Evolutionary conservation across 192 early-diverging fungal genomes (phyloP).

Genomic region (Funneliformis geosporum): DNA sequence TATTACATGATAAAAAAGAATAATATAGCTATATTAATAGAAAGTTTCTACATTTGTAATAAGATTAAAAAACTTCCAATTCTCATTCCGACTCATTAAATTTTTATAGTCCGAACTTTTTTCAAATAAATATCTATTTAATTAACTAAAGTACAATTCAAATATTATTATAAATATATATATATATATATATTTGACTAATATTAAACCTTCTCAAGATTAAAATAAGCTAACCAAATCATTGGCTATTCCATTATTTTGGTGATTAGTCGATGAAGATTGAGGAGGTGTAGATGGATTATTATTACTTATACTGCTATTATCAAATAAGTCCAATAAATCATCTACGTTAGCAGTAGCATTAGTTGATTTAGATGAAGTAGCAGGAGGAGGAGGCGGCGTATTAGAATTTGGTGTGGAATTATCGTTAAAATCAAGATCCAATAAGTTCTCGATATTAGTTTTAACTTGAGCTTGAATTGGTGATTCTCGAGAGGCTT

Average conservation of each 20-base stretch:
- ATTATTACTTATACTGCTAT: not conserved
- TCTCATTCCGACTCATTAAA: too few species aligned
- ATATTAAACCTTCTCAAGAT: not conserved
- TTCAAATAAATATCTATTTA: too few species aligned
- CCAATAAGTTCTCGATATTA: constrained; percentile 31
- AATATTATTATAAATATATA: too few species aligned
- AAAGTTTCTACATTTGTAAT: too few species aligned
- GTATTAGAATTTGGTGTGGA: not conserved
- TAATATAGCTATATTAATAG: too few species aligned
- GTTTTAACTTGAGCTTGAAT: constrained; percentile 19
- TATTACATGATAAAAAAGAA: too few species aligned
- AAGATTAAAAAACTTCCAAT: too few species aligned
- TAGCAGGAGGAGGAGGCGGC: not conserved
- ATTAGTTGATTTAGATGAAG: not conserved
- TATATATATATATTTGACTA: too few species aligned
- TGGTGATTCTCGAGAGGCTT: constrained; percentile 25
- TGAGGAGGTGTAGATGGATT: not conserved
- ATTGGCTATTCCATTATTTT: constrained; percentile 12
- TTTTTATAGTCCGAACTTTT: too few species aligned
- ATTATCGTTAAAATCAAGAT: constrained; percentile 28
- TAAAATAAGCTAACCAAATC: constrained; percentile 17
- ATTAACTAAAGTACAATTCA: too few species aligned
- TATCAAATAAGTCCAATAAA: constrained; percentile 29
- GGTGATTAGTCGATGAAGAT: not conserved
- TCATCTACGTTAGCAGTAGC: constrained; percentile 24